These are phyloP conservation scores for Gonapodya sp. DNA, from an alignment of 192 early-diverging fungal species.

Conservation along the genomic window DNA sequence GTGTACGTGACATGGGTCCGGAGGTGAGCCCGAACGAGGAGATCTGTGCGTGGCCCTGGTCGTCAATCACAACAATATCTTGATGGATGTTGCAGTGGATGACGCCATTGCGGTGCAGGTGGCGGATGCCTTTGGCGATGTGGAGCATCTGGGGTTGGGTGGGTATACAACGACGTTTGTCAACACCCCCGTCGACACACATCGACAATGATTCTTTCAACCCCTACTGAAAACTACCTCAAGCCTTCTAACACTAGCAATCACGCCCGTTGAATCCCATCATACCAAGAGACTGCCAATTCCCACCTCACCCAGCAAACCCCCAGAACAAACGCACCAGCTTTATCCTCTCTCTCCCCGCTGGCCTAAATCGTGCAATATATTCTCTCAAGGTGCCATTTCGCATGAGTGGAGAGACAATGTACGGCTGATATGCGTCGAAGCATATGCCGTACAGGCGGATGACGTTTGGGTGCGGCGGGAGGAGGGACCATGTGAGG, in stretches of 20 bases:
- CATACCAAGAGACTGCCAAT: too few relatives aligned
- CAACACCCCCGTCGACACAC: background rate
- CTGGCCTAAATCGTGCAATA: background rate
- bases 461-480: constrained; percentile 3
- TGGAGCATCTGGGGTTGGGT: background rate
- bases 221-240: too few relatives aligned
- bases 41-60: background rate
- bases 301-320: too few relatives aligned
- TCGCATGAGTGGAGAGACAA: background rate
- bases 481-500: background rate
- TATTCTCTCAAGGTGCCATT: background rate
- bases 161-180: too few relatives aligned
- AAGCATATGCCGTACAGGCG: constrained; percentile 3
- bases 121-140: constrained; percentile 3
- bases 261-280: background rate
- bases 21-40: background rate
- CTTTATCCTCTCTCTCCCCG: constrained; percentile 1
- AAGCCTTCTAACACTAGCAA: too few relatives aligned
- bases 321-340: background rate
- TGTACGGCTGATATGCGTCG: background rate
- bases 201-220: background rate
- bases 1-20: background rate
- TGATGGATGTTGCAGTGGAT: background rate
- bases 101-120: background rate
- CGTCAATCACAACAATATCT: background rate